Percentiles rank a stretch among this genome's conserved stretches.
phyloP scores from a whole-genome alignment of 495 filamentous ascomycete species.

The Penicillium antarcticum region DNA sequence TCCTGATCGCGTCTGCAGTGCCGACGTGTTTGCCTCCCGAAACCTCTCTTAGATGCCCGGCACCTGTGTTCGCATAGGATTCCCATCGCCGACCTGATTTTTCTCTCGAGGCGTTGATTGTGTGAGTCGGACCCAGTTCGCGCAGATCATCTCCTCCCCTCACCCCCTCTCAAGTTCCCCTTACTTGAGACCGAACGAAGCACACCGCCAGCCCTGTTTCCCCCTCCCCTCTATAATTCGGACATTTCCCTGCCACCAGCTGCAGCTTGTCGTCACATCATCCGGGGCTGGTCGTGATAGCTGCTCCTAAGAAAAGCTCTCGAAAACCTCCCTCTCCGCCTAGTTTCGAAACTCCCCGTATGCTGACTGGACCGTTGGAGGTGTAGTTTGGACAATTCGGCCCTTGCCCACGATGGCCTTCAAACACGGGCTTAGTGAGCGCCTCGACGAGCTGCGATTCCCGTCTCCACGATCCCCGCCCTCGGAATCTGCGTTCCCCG shows the following conservation, averaged over 20 bases:
- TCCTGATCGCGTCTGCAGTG: slow-evolving; percentile 5
- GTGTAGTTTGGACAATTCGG: slow-evolving; percentile 32
- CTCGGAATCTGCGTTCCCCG: slow-evolving; percentile 66
- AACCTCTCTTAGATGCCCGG: slow-evolving; percentile 14
- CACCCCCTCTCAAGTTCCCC: slow-evolving; percentile 40
- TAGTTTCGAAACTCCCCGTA: slow-evolving; percentile 10
- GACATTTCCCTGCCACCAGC: slow-evolving; percentile 7
- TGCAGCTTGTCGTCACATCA: not conserved
- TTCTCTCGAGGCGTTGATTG: slow-evolving; percentile 44
- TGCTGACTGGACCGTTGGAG: slow-evolving; percentile 23
- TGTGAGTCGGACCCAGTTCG: slow-evolving; percentile 34
- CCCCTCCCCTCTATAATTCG: slow-evolving; percentile 2
- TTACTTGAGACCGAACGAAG: slow-evolving; percentile 32
- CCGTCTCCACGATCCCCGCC: slow-evolving; percentile 69
- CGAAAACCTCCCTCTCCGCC: slow-evolving; percentile 3
- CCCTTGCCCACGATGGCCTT: slow-evolving; percentile 56
- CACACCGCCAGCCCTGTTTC: slow-evolving; percentile 35
- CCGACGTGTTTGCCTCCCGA: slow-evolving; percentile 14
- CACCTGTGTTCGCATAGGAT: not conserved
- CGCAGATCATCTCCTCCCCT: slow-evolving; percentile 37
- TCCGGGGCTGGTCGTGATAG: slow-evolving; percentile 9
- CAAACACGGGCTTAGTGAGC: slow-evolving; percentile 61
- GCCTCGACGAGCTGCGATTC: slow-evolving; percentile 75
- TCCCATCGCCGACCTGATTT: slow-evolving; percentile 17
- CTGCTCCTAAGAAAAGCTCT: slow-evolving; percentile 1